phyloP scores from a whole-genome alignment of 306 rosid species.

The Corylus americana region DNA sequence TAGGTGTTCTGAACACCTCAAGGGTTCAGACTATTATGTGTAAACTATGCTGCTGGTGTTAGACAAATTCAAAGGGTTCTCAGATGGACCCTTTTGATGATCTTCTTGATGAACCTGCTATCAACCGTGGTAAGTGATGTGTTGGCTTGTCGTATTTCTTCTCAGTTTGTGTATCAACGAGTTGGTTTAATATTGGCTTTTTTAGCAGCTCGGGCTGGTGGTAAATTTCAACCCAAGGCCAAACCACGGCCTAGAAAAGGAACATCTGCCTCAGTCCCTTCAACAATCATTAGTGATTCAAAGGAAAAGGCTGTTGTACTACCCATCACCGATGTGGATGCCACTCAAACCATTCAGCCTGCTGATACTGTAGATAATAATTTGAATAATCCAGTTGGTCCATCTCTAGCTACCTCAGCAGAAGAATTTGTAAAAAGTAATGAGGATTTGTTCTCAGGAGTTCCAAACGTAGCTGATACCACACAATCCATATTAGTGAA shows the following conservation, averaged over 20 bases:
- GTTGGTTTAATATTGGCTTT: conserved; percentile 5
- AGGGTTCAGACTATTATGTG: not conserved
- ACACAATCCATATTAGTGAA: conserved; percentile 17
- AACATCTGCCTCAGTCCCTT: conserved; percentile 25
- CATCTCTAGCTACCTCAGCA: conserved; percentile 10
- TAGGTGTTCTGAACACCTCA: not conserved
- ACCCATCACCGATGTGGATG: conserved; percentile 23
- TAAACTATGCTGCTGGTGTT: conserved; percentile 10
- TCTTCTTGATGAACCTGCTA: conserved; percentile 38
- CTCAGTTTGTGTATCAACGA: not conserved
- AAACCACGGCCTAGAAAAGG: conserved; percentile 52
- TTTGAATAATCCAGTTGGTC: conserved; percentile 32
- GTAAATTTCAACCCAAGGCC: conserved; percentile 61
- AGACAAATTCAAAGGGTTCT: conserved; percentile 6
- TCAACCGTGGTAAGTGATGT: conserved; percentile 39
- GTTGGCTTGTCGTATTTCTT: not conserved
- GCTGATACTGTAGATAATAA: conserved; percentile 16
- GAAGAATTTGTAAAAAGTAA: conserved; percentile 12
- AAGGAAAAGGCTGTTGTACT: conserved; percentile 27
- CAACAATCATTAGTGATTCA: conserved; percentile 29
- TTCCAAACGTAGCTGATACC: conserved; percentile 19
- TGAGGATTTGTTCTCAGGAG: conserved; percentile 22
- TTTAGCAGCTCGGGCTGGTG: conserved; percentile 45
- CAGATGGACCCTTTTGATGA: conserved; percentile 72
- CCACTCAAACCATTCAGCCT: not conserved